Evolutionary conservation across 1,139 yeast species (phyloP), one percentile per base, ranked within the genome.

Genomic region (Candida sanyaensis): DNA sequence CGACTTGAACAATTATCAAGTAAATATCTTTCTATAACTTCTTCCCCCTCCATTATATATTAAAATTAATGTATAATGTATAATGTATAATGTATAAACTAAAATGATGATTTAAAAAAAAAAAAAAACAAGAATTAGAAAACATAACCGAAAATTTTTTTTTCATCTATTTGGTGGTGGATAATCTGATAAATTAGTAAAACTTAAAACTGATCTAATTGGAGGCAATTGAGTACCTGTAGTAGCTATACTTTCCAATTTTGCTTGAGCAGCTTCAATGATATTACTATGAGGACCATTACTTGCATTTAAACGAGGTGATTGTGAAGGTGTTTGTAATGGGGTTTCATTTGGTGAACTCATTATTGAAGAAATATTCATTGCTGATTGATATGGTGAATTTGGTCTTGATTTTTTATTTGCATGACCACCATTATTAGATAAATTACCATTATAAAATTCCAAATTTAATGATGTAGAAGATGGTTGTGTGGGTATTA

Each of bases 171-270:
- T 39, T 28, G 46, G 44, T 9, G 37, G 41, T 5, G 55, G 55
- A 39, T 49, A 52, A 32, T 49, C 50, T 24, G 50, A 51, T 43
- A 60, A 52, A 7, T 57, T 53, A 13, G 66, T 60, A 50, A 70
- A 68, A 48, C 68, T 65, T 51, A 74, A 67, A 27, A 75, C 76
- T 33, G 73, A 62, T 44, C 79, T 58, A 42, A 75, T 74, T 4
- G 80, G 80, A 5, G 80, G 80, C 46, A 75, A 65, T 50, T 62
- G 66, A 2, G 77, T 73, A 10, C 79, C 77, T 13, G 65, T 65
- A 44, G 68, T 66, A 6, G 80, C 78, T 40, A 75, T 75, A 50
- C 69, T 56, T 30, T 58, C 59, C 44, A 64, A 55, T 51, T 61
- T 63, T 37, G 57, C 58, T 9, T 60, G 50, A 10, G 68, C 68